Conservation (phyloP, 257 asterid species). For the Nicotiana attenuata region DNA sequence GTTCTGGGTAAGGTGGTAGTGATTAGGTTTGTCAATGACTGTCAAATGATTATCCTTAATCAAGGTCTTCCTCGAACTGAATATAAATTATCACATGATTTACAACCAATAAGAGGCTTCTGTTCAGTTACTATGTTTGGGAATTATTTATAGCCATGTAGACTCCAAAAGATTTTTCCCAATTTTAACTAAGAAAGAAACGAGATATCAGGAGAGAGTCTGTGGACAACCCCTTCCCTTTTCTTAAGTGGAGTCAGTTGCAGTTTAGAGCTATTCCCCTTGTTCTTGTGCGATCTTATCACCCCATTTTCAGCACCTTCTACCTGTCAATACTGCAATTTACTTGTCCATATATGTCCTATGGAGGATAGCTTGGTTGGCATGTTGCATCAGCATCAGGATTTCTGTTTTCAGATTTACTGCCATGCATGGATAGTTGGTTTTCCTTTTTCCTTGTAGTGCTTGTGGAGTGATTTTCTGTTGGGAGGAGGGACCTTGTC, state of each 20-base stretch:
- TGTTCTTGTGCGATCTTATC: not conserved
- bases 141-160: not conserved
- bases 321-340: not conserved
- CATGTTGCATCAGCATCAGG: not conserved
- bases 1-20: too few relatives aligned
- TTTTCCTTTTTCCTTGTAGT: not conserved
- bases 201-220: not conserved
- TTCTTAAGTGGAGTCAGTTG: not conserved
- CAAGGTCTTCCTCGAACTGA: not conserved
- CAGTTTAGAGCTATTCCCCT: not conserved
- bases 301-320: not conserved
- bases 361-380: not conserved
- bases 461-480: not conserved
- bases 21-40: not conserved
- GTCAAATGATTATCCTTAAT: not conserved
- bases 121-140: not conserved
- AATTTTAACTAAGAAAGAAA: not conserved
- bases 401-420: not conserved
- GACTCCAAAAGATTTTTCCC: not conserved
- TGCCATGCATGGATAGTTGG: not conserved
- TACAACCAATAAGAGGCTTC: not conserved
- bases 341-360: not conserved
- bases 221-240: not conserved
- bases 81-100: not conserved
- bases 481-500: not conserved